Percentiles rank a stretch among this genome's conserved stretches.
Conservation (phyloP, 495 filamentous ascomycete species). For the Lasiosphaeria hispida region DNA sequence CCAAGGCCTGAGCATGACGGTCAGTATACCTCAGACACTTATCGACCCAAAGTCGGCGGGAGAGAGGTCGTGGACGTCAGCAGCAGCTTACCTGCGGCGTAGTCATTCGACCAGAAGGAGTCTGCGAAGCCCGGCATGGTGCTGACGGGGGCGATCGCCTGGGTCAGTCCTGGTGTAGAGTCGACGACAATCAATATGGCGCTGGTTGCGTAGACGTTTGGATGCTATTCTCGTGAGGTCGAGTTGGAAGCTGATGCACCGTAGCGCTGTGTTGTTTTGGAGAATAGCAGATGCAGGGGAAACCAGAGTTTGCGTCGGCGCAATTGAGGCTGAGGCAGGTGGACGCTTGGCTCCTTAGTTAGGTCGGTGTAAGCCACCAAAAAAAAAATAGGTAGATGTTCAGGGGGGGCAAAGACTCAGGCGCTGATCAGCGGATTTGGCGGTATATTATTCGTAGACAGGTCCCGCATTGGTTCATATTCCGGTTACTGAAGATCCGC, state of each 20-base stretch:
- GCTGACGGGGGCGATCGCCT: conserved; percentile 13
- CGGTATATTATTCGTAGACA: too few relatives aligned
- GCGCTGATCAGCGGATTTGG: not conserved
- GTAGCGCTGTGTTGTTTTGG: conserved; percentile 1
- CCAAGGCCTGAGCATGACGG: conserved; percentile 63
- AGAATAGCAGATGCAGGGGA: conserved; percentile 18
- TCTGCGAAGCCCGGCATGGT: conserved; percentile 84
- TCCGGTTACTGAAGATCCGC: too few relatives aligned
- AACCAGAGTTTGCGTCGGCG: conserved; percentile 22
- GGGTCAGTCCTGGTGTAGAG: not conserved
- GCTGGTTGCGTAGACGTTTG: not conserved
- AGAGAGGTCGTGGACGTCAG: not conserved
- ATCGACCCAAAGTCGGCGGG: not conserved
- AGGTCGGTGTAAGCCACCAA: conserved; percentile 9
- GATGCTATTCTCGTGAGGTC: not conserved
- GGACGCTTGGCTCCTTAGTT: conserved; percentile 15
- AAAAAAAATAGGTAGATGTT: not conserved
- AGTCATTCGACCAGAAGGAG: conserved; percentile 95
- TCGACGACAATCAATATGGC: not conserved
- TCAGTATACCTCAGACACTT: conserved; percentile 20
- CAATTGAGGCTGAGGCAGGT: conserved; percentile 29
- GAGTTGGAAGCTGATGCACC: not conserved
- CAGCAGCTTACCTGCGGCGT: conserved; percentile 68
- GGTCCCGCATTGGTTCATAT: too few relatives aligned
- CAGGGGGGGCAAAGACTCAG: conserved; percentile 4